Conservation (phyloP, 2,329 filamentous ascomycete genomes). For the Microcera coccophila region DNA sequence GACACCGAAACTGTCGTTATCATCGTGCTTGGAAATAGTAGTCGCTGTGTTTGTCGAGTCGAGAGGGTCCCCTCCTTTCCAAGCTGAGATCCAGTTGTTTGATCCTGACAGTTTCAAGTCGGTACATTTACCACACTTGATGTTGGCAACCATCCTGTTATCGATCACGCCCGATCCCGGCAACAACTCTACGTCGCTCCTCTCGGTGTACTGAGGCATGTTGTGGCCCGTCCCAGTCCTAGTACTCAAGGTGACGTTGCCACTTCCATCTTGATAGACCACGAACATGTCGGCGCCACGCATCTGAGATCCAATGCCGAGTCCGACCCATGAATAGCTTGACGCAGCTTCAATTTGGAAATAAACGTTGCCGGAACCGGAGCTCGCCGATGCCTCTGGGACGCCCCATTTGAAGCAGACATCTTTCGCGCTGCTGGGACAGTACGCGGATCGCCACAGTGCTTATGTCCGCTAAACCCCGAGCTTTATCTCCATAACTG, state of each 20-base stretch:
- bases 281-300: constrained; percentile 57
- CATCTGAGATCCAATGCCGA: constrained; percentile 57
- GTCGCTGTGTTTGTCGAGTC: constrained; percentile 39
- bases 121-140: constrained; percentile 52
- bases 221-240: constrained; percentile 46
- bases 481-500: neutral
- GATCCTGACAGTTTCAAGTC: constrained; percentile 40
- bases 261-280: constrained; percentile 54
- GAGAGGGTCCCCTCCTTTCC: constrained; percentile 46
- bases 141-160: constrained; percentile 56
- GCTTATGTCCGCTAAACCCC: too few relatives aligned
- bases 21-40: constrained; percentile 46
- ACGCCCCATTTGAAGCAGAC: constrained; percentile 56
- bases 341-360: constrained; percentile 57
- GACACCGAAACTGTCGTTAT: constrained; percentile 41
- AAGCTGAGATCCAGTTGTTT: constrained; percentile 52
- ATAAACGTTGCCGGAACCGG: constrained; percentile 54
- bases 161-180: constrained; percentile 53
- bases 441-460: too few relatives aligned
- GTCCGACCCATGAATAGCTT: constrained; percentile 52
- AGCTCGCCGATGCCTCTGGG: constrained; percentile 45
- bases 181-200: constrained; percentile 49
- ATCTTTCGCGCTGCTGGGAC: constrained; percentile 35
- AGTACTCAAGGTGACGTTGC: constrained; percentile 60
- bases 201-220: constrained; percentile 44